Percentiles rank a stretch among this genome's conserved stretches.
These are phyloP conservation scores for Aspergillus calidoustus DNA, from an alignment of 2,329 filamentous ascomycete genomes.

Conservation along the genomic window DNA sequence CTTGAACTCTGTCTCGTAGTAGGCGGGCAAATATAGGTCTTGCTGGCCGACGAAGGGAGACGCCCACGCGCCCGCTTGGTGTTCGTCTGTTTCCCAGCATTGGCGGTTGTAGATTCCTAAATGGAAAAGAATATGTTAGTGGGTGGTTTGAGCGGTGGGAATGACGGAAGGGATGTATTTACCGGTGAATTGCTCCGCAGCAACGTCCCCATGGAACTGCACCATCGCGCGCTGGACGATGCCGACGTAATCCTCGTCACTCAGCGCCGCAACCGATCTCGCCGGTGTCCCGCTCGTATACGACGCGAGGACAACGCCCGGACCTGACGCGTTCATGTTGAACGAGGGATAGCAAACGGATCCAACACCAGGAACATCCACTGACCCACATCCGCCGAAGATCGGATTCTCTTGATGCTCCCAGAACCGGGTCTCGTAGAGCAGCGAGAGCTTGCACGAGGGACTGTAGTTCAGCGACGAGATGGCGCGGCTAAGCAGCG, in stretches of 20 bases:
- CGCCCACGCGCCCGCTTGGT: slow-evolving; percentile 67
- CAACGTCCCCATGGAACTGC: slow-evolving; percentile 67
- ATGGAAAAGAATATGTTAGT: background rate
- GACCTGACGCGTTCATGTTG: slow-evolving; percentile 41
- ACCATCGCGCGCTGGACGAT: slow-evolving; percentile 68
- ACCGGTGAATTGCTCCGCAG: slow-evolving; percentile 66
- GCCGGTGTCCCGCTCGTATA: slow-evolving; percentile 36
- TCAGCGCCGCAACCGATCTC: slow-evolving; percentile 31
- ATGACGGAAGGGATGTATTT: background rate
- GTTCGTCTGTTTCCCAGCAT: slow-evolving; percentile 68
- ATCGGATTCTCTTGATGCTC: slow-evolving; percentile 61
- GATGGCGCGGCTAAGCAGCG: slow-evolving; percentile 56
- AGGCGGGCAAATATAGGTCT: slow-evolving; percentile 72
- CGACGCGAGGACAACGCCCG: slow-evolving; percentile 51
- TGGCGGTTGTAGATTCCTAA: slow-evolving; percentile 60
- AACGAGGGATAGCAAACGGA: slow-evolving; percentile 43
- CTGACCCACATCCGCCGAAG: slow-evolving; percentile 57
- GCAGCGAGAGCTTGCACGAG: slow-evolving; percentile 65
- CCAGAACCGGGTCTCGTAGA: slow-evolving; percentile 69
- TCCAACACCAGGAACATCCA: slow-evolving; percentile 37
- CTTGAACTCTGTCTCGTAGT: slow-evolving; percentile 70
- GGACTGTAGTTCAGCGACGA: slow-evolving; percentile 55
- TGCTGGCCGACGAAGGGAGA: slow-evolving; percentile 67
- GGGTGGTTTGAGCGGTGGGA: background rate
- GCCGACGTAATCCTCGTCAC: slow-evolving; percentile 57